Percentiles rank a stretch among this genome's conserved stretches.
Evolutionary conservation across 768 basidiomycete genomes (phyloP).

Genomic region (Suillus americanus): DNA sequence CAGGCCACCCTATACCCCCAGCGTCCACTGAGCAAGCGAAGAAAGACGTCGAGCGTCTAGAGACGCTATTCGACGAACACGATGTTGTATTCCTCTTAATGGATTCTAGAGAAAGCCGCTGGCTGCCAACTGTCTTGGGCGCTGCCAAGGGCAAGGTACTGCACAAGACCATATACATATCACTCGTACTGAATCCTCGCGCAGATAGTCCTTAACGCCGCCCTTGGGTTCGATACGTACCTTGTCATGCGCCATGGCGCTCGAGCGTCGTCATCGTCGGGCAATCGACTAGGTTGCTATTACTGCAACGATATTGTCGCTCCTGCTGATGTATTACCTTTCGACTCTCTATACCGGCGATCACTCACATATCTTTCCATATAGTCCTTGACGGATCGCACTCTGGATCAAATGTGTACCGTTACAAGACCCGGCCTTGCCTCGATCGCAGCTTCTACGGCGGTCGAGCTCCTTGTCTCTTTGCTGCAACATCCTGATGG

Average conservation of each 20-base stretch:
- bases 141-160: conserved; percentile 81
- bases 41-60: conserved; percentile 71
- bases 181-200: background rate
- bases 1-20: conserved; percentile 87
- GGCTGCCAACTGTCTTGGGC: conserved; percentile 91
- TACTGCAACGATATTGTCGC: conserved; percentile 99
- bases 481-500: conserved; percentile 88
- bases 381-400: conserved; percentile 78
- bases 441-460: conserved; percentile 86
- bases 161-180: background rate
- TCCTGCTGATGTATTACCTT: conserved; percentile 75
- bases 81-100: conserved; percentile 92
- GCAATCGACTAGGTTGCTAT: conserved; percentile 79
- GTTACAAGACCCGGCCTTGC: conserved; percentile 95
- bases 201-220: conserved; percentile 91
- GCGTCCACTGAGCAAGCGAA: conserved; percentile 54
- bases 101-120: conserved; percentile 97
- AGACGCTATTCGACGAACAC: conserved; percentile 77
- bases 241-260: conserved; percentile 96
- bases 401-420: conserved; percentile 98
- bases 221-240: conserved; percentile 93
- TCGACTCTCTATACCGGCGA: background rate
- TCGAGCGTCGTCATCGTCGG: conserved; percentile 39
- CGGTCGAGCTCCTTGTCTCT: conserved; percentile 89
- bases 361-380: background rate